These are phyloP conservation scores for Geotrichum histeridarum DNA, from an alignment of 1,139 yeast genomes.

Conservation along the genomic window DNA sequence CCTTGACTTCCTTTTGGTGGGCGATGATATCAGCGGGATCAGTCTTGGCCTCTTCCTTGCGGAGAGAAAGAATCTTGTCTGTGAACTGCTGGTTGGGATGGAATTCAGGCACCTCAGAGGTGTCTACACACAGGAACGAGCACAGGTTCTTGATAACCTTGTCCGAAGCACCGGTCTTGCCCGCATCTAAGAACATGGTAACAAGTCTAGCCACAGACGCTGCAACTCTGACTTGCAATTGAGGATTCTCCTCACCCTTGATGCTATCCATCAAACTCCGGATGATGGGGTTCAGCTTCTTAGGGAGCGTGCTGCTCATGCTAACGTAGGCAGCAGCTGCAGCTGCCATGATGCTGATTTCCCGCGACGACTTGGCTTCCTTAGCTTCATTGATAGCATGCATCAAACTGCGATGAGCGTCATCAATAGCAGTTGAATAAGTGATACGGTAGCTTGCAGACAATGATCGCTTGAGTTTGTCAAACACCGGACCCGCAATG, in stretches of 20 bases:
- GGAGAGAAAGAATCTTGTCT: slow-evolving; percentile 63
- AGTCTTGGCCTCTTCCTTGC: slow-evolving; percentile 70
- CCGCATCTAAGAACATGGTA: slow-evolving; percentile 48
- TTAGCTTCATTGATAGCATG: slow-evolving; percentile 69
- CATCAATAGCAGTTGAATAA: slow-evolving; percentile 70
- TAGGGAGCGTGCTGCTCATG: slow-evolving; percentile 59
- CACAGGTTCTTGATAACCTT: slow-evolving; percentile 86
- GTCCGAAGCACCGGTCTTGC: slow-evolving; percentile 71
- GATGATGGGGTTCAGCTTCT: slow-evolving; percentile 82
- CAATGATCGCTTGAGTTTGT: slow-evolving; percentile 57
- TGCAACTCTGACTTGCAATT: slow-evolving; percentile 70
- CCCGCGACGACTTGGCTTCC: slow-evolving; percentile 50
- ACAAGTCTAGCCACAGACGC: slow-evolving; percentile 62
- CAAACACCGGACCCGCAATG: slow-evolving; percentile 60
- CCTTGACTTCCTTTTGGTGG: slow-evolving; percentile 60
- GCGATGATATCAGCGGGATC: slow-evolving; percentile 64
- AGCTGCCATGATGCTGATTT: slow-evolving; percentile 62
- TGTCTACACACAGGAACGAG: slow-evolving; percentile 91
- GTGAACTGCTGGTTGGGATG: slow-evolving; percentile 55
- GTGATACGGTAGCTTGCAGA: slow-evolving; percentile 70
- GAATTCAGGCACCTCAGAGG: slow-evolving; percentile 93
- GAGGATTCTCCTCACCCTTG: slow-evolving; percentile 63
- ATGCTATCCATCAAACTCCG: slow-evolving; percentile 90
- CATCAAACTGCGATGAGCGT: slow-evolving; percentile 63
- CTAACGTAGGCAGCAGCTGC: slow-evolving; percentile 58